phyloP scores from a whole-genome alignment of 371 early-diverging fungal species.

The Apophysomyces trapeziformis region DNA sequence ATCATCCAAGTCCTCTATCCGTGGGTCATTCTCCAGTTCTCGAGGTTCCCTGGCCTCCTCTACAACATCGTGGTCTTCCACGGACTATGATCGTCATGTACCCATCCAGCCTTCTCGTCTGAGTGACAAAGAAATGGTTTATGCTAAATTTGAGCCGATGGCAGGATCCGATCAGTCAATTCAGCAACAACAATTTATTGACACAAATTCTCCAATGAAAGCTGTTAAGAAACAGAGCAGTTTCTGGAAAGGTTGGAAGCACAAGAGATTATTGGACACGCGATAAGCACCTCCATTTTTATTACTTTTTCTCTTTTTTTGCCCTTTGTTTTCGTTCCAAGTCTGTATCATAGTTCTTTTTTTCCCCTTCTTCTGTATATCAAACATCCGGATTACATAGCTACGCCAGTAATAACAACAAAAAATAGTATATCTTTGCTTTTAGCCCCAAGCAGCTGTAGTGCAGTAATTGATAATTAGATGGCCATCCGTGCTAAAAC shows the following conservation, averaged over 20 bases:
- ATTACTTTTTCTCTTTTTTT: slow-evolving; percentile 4
- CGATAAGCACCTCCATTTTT: not conserved
- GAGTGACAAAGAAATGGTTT: slow-evolving; percentile 9
- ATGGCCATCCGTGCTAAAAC: slow-evolving; percentile 80
- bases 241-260: slow-evolving; percentile 33
- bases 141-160: slow-evolving; percentile 1
- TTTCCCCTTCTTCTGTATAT: slow-evolving; percentile 2
- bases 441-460: slow-evolving; percentile 86
- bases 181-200: slow-evolving; percentile 7
- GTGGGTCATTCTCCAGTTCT: slow-evolving; percentile 14
- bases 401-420: not conserved
- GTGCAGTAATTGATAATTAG: slow-evolving; percentile 90
- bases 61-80: slow-evolving; percentile 31
- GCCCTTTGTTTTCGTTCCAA: slow-evolving; percentile 3
- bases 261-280: slow-evolving; percentile 5
- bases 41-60: slow-evolving; percentile 22
- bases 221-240: slow-evolving; percentile 13
- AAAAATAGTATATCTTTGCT: slow-evolving; percentile 8
- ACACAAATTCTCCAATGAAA: slow-evolving; percentile 10
- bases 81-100: slow-evolving; percentile 6
- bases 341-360: slow-evolving; percentile 14
- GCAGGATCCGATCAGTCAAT: not conserved
- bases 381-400: slow-evolving; percentile 7
- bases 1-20: slow-evolving; percentile 15
- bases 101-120: slow-evolving; percentile 1